Conservation (phyloP, 2,329 filamentous ascomycete species). For the Chaetomium globosum region DNA sequence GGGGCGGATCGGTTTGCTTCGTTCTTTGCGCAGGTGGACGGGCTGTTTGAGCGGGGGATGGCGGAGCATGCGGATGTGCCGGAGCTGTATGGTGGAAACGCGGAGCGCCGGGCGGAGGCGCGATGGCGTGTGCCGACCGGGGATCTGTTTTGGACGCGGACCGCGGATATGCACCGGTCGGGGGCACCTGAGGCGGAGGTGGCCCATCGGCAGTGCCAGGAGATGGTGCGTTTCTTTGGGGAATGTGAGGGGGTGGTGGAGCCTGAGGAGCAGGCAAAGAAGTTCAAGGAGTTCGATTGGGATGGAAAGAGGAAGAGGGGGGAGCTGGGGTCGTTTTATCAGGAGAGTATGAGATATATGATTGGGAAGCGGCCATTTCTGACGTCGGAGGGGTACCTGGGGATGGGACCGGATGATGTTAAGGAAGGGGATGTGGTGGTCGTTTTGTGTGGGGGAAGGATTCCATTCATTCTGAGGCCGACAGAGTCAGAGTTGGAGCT, state of each 20-base stretch:
- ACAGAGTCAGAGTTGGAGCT: background rate
- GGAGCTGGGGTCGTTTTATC: slow-evolving; percentile 15
- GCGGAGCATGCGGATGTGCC: background rate
- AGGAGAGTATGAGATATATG: slow-evolving; percentile 20
- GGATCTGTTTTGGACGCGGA: slow-evolving; percentile 22
- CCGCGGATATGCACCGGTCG: background rate
- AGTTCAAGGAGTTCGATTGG: background rate
- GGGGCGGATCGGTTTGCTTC: background rate
- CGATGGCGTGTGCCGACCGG: slow-evolving; percentile 25
- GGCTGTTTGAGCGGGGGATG: background rate
- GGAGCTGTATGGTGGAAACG: background rate
- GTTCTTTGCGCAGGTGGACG: slow-evolving; percentile 14
- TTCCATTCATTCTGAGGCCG: slow-evolving; percentile 30
- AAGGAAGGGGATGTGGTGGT: slow-evolving; percentile 27
- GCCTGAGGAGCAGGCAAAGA: background rate
- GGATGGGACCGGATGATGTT: slow-evolving; percentile 17
- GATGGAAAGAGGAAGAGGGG: background rate
- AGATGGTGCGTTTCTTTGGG: background rate
- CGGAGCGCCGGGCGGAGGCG: slow-evolving; percentile 4
- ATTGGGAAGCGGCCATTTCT: slow-evolving; percentile 25
- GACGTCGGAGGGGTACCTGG: slow-evolving; percentile 23
- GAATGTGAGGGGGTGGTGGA: background rate
- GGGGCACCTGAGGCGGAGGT: background rate
- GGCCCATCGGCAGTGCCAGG: background rate
- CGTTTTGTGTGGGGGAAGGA: slow-evolving; percentile 27